Evolutionary conservation across 495 filamentous ascomycete species (phyloP), one percentile per base, ranked within the genome.

Genomic region (Margaritispora aquatica): DNA sequence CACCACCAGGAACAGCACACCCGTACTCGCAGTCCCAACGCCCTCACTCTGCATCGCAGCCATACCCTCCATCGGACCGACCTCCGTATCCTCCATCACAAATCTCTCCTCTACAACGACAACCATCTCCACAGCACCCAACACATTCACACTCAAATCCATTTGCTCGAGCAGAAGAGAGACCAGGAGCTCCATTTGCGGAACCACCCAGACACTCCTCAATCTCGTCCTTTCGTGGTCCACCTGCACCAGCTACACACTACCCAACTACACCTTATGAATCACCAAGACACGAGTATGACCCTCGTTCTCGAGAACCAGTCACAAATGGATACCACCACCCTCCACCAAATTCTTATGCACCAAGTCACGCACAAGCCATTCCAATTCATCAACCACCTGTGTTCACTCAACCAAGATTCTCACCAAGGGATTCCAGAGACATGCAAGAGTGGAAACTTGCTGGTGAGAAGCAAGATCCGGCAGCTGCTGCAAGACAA

Each of bases 271-370:
- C 58, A n/a, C 56, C 48, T 19, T 61, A 63, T 34, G 66, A 68
- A 21, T 38, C 61, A 27, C n/a, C 60, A 7, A 34, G 66, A 48
- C 59, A 61, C 44, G 63, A 63, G 36, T 60, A 55, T 48, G 66
- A 68, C 52, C 34, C 58, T 1, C 34, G 63, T 23, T 49, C 51
- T 8, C 57, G 57, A 55, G 61, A 67, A 20, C 50, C 61, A 17
- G 23, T 31, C 46, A 26, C 54, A 2, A 63, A 60, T 58, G 60
- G 60, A 19, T 68, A 68, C 47, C 22, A 57, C 19, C 60, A 63
- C 29, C 59, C 54, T 34, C 56, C 60, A 9, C 52, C 52, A 11
- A 62, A 66, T 41, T 29, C 26, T 19, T 63, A 58, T 58, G 50
- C 52, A 8, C 62, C 56, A 7, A 11, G 5, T 10, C 31, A 23